phyloP scores from a whole-genome alignment of 1,284 basidiomycete genomes.

The Xerocomus nothofagi region DNA sequence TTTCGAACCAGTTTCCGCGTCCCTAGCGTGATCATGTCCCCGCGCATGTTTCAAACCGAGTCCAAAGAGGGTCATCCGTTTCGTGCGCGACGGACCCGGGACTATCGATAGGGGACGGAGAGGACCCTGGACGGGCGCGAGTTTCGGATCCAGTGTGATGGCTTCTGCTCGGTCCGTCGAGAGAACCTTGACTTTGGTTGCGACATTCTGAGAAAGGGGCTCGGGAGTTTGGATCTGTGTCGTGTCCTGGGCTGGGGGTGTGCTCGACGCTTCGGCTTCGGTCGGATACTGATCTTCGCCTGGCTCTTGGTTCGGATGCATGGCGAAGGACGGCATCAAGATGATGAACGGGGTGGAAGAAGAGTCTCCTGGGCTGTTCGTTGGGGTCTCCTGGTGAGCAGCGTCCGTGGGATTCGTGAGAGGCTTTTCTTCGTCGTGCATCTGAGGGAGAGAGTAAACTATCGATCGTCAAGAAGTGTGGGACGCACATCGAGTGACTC shows the following conservation, averaged over 20 bases:
- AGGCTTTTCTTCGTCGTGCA: constrained; percentile 18
- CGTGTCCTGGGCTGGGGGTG: neutral
- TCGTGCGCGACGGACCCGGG: constrained; percentile 14
- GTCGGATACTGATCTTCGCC: neutral
- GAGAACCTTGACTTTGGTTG: constrained; percentile 19
- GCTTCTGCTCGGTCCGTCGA: constrained; percentile 30
- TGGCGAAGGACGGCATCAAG: constrained; percentile 16
- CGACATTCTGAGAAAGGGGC: constrained; percentile 13
- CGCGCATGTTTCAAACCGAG: constrained; percentile 17
- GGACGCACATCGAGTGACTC: constrained; percentile 17
- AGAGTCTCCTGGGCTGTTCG: constrained; percentile 11
- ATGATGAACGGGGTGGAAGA: constrained; percentile 15
- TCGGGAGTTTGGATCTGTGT: too few relatives aligned
- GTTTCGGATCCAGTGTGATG: constrained; percentile 31
- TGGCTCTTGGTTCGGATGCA: constrained; percentile 6
- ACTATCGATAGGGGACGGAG: constrained; percentile 32
- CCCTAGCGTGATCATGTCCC: neutral
- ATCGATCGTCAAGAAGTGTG: neutral
- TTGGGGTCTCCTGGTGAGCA: constrained; percentile 2
- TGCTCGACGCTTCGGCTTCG: neutral
- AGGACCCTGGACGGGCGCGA: constrained; percentile 35
- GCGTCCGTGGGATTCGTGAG: constrained; percentile 6
- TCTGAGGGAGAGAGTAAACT: constrained; percentile 9
- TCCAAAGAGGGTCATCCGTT: constrained; percentile 24
- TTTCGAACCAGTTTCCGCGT: neutral